Percentiles rank a stretch among this genome's conserved stretches.
Conservation (phyloP, 1,139 yeast genomes). For the Nakaseomyces delphensis region DNA sequence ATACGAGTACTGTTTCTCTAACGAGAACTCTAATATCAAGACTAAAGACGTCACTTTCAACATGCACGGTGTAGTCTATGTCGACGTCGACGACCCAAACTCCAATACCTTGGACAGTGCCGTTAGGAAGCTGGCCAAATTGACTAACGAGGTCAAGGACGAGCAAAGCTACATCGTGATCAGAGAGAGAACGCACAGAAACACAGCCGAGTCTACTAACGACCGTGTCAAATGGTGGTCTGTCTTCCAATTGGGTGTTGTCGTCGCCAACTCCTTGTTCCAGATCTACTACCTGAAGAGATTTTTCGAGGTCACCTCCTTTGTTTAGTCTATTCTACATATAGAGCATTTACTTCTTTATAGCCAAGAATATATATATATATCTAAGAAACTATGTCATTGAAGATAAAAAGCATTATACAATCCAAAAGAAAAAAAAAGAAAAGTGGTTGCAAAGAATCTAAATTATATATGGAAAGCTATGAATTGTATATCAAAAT, state of each 20-base stretch:
- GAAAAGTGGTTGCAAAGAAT: too few relatives aligned
- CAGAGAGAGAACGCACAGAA: constrained; percentile 95
- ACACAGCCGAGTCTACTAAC: constrained; percentile 95
- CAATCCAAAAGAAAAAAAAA: too few relatives aligned
- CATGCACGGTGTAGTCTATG: constrained; percentile 85
- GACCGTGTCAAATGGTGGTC: constrained; percentile 99
- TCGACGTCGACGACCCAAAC: constrained; percentile 76
- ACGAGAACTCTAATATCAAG: constrained; percentile 62
- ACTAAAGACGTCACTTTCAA: constrained; percentile 93
- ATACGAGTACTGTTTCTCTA: constrained; percentile 83
- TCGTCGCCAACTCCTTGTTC: constrained; percentile 77
- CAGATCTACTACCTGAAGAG: constrained; percentile 91
- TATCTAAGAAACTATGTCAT: not conserved
- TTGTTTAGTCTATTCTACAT: too few relatives aligned
- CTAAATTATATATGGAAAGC: too few relatives aligned
- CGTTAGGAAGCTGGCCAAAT: constrained; percentile 63
- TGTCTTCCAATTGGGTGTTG: constrained; percentile 78
- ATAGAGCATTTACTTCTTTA: too few relatives aligned
- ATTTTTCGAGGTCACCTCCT: constrained; percentile 89
- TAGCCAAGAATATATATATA: too few relatives aligned
- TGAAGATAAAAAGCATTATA: not conserved
- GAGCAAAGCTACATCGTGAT: constrained; percentile 90
- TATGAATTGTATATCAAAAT: too few relatives aligned
- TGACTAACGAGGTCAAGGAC: constrained; percentile 79
- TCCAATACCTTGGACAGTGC: constrained; percentile 80